phyloP scores from a whole-genome alignment of 768 basidiomycete species.

The Phanerochaete carnosa region DNA sequence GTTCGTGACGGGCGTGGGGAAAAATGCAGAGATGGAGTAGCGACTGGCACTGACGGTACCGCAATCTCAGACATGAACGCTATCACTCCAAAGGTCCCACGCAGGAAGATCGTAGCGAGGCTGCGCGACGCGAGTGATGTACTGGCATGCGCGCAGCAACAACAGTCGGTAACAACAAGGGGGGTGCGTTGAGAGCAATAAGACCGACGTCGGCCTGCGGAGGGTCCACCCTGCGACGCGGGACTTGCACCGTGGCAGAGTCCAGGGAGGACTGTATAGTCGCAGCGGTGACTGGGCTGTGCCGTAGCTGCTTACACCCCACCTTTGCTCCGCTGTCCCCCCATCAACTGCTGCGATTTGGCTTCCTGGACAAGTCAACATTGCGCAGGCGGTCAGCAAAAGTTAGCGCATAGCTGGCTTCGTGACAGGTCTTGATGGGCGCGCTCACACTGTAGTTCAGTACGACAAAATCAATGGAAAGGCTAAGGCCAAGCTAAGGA shows the following conservation, averaged over 20 bases:
- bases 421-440: neutral
- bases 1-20: neutral
- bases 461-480: neutral
- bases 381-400: neutral
- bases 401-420: neutral
- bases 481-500: neutral
- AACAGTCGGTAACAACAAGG: no score
- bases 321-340: neutral
- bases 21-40: neutral
- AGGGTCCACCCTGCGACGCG: no score
- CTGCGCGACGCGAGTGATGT: neutral
- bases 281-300: neutral
- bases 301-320: neutral
- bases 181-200: no score
- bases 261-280: neutral
- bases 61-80: neutral
- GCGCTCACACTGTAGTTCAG: neutral
- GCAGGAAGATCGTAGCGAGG: neutral
- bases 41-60: neutral
- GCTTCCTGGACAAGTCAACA: neutral
- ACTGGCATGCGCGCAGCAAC: no score
- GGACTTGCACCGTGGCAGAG: no score
- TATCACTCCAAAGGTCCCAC: neutral
- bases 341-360: neutral
- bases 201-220: no score